phyloP scores from a whole-genome alignment of 2,329 filamentous ascomycete species.

The Colletotrichum musae region DNA sequence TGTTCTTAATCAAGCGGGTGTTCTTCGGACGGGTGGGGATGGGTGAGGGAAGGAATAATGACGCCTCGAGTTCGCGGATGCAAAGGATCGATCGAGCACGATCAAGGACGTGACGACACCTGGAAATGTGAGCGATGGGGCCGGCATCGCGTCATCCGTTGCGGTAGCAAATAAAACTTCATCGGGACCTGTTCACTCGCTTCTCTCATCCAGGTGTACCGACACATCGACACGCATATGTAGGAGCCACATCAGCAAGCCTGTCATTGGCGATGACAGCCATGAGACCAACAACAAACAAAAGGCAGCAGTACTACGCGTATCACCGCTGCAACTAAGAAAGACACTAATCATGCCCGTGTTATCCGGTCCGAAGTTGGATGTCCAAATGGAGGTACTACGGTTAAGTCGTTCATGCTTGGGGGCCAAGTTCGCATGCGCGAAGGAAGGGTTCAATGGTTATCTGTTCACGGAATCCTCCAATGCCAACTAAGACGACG shows the following conservation, averaged over 20 bases:
- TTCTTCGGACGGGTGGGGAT: neutral
- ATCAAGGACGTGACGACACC: slow-evolving; percentile 42
- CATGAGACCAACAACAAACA: neutral
- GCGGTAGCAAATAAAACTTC: slow-evolving; percentile 34
- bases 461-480: no score
- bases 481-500: slow-evolving; percentile 23
- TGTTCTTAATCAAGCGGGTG: slow-evolving; percentile 4
- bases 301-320: neutral
- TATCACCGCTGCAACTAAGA: neutral
- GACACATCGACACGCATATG: neutral
- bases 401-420: neutral
- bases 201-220: neutral
- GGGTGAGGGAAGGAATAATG: slow-evolving; percentile 5
- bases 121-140: slow-evolving; percentile 39
- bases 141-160: slow-evolving; percentile 40
- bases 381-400: neutral
- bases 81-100: slow-evolving; percentile 41
- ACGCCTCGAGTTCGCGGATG: slow-evolving; percentile 40
- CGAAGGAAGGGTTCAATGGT: slow-evolving; percentile 10
- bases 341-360: neutral
- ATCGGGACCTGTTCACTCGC: slow-evolving; percentile 14
- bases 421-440: slow-evolving; percentile 25
- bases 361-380: neutral
- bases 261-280: neutral
- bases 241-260: neutral